phyloP scores from a whole-genome alignment of 129 eudicot species.

The Flaveria ramosissima region DNA sequence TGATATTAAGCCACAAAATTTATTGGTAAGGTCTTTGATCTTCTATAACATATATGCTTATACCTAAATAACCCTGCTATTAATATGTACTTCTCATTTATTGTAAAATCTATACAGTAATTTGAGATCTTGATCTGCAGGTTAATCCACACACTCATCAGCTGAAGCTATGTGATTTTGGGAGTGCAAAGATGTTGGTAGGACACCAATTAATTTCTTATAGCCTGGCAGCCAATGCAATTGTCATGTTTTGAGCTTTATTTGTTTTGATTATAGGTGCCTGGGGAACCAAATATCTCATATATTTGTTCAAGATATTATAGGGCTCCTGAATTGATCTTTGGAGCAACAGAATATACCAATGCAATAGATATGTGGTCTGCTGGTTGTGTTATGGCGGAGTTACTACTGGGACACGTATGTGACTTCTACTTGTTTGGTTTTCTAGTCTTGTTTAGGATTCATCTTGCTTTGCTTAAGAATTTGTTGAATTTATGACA shows the following conservation, averaged over 20 bases:
- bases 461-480: constrained; percentile 4
- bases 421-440: constrained; percentile 11
- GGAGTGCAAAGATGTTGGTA: constrained; percentile 97
- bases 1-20: constrained; percentile 93
- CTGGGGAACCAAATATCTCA: constrained; percentile 94
- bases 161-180: constrained; percentile 90
- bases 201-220: constrained; percentile 15
- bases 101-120: constrained; percentile 15
- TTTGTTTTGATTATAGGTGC: constrained; percentile 50
- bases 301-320: constrained; percentile 93
- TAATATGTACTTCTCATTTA: neutral
- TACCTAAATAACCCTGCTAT: neutral
- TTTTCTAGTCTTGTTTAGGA: neutral
- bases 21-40: constrained; percentile 56
- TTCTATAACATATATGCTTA: neutral
- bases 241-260: constrained; percentile 10
- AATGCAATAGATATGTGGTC: constrained; percentile 99
- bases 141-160: constrained; percentile 96
- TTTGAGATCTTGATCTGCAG: constrained; percentile 43
- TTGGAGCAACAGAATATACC: constrained; percentile 96
- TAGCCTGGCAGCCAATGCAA: neutral
- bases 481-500: constrained; percentile 5
- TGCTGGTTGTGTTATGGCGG: constrained; percentile 93
- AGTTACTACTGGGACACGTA: constrained; percentile 87
- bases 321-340: constrained; percentile 90